Evolutionary conservation across 2,329 filamentous ascomycete species (phyloP).

Genomic region (Nothophoma quercina): DNA sequence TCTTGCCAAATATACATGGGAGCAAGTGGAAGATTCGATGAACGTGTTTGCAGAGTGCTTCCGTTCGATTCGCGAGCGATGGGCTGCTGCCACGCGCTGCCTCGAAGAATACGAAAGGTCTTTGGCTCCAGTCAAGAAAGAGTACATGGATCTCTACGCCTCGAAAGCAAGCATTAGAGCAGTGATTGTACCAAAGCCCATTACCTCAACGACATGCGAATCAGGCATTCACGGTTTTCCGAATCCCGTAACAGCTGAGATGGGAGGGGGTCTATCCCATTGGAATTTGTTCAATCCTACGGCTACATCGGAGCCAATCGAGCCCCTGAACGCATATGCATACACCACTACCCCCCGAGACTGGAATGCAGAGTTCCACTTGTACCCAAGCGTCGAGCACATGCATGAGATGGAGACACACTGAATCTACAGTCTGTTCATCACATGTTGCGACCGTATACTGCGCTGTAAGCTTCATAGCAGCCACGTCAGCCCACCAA

Average conservation of each 20-base stretch:
- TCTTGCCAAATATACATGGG: slow-evolving; percentile 34
- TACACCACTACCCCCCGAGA: slow-evolving; percentile 40
- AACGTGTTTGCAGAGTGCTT: slow-evolving; percentile 43
- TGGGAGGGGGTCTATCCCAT: slow-evolving; percentile 39
- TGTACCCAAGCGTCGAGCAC: slow-evolving; percentile 19
- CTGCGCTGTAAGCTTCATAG: too few species aligned
- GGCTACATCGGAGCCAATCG: slow-evolving; percentile 29
- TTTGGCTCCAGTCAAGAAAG: slow-evolving; percentile 40
- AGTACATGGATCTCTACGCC: slow-evolving; percentile 43
- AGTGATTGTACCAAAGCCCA: slow-evolving; percentile 16
- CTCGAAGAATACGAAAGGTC: slow-evolving; percentile 46
- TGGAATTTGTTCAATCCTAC: slow-evolving; percentile 43
- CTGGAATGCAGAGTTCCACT: slow-evolving; percentile 44
- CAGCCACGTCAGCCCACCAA: too few species aligned
- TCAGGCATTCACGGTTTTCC: not conserved
- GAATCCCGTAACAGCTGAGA: slow-evolving; percentile 18
- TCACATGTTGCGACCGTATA: too few species aligned
- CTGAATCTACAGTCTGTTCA: too few species aligned
- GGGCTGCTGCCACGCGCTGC: slow-evolving; percentile 44
- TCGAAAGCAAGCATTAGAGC: slow-evolving; percentile 34
- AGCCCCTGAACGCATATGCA: slow-evolving; percentile 27
- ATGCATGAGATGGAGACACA: slow-evolving; percentile 9
- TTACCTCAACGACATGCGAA: slow-evolving; percentile 3
- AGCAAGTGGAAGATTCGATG: slow-evolving; percentile 42
- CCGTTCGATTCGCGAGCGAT: slow-evolving; percentile 44